phyloP scores from a whole-genome alignment of 768 basidiomycete species.

The Amanita thiersii region DNA sequence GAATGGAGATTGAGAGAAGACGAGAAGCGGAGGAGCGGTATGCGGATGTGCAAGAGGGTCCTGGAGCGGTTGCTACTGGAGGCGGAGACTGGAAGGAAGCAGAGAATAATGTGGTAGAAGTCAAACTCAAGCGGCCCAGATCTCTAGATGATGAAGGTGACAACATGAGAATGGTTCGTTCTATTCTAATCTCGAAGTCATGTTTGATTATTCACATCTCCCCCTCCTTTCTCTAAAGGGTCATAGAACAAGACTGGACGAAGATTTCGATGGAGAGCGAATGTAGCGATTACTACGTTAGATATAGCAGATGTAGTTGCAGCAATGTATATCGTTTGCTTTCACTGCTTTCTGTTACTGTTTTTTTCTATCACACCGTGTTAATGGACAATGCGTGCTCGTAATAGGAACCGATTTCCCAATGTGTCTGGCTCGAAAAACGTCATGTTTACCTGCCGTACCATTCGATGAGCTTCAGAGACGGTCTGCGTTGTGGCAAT shows the following conservation, averaged over 20 bases:
- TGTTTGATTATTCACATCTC: slow-evolving; percentile 5
- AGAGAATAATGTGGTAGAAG: slow-evolving; percentile 30
- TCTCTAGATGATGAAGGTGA: slow-evolving; percentile 78
- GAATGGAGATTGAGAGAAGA: slow-evolving; percentile 63
- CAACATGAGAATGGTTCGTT: slow-evolving; percentile 43
- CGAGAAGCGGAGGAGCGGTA: slow-evolving; percentile 85
- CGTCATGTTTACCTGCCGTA: slow-evolving; percentile 55
- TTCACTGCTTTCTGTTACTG: slow-evolving; percentile 18
- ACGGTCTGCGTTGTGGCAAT: slow-evolving; percentile 46
- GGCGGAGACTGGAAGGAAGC: slow-evolving; percentile 82
- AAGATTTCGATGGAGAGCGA: slow-evolving; percentile 58
- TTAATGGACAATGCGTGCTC: slow-evolving; percentile 44
- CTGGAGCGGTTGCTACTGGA: slow-evolving; percentile 74
- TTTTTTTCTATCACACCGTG: slow-evolving; percentile 15
- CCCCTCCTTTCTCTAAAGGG: slow-evolving; percentile 26
- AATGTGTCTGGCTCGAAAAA: slow-evolving; percentile 27
- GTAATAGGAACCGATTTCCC: slow-evolving; percentile 32
- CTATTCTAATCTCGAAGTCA: neutral
- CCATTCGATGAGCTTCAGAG: slow-evolving; percentile 64
- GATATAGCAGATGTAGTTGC: neutral
- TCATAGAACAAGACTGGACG: slow-evolving; percentile 55
- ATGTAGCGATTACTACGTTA: slow-evolving; percentile 37
- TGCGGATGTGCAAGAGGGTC: slow-evolving; percentile 69
- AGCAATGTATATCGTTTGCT: slow-evolving; percentile 6
- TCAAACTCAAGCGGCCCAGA: slow-evolving; percentile 57